Conservation (phyloP, 2,329 filamentous ascomycete species). For the Colletotrichum falcatum region DNA sequence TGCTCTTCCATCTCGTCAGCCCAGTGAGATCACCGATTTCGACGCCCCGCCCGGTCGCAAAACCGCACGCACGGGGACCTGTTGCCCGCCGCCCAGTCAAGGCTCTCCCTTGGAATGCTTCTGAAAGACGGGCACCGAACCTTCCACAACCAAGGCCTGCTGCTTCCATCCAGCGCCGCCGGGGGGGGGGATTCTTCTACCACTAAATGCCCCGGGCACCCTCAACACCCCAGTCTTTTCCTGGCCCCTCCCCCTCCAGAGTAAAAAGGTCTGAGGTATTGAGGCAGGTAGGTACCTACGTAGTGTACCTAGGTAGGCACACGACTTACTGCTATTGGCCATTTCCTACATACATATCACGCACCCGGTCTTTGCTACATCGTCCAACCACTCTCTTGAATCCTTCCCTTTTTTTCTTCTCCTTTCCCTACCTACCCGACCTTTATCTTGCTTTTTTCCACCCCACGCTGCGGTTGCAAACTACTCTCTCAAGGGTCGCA, state of each 20-base stretch:
- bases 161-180: conserved; percentile 36
- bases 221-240: conserved; percentile 23
- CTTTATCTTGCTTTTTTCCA: conserved; percentile 30
- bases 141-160: conserved; percentile 44
- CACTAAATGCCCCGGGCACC: conserved; percentile 11
- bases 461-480: conserved; percentile 39
- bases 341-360: conserved; percentile 40
- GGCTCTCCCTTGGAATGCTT: conserved; percentile 21
- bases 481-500: conserved; percentile 18
- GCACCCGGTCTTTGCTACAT: conserved; percentile 12
- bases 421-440: conserved; percentile 3
- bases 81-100: conserved; percentile 11
- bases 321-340: not conserved
- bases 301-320: not conserved
- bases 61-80: conserved; percentile 30
- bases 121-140: conserved; percentile 41
- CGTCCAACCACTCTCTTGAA: conserved; percentile 29
- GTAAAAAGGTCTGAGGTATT: conserved; percentile 25
- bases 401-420: conserved; percentile 24
- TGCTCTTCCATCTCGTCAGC: conserved; percentile 37
- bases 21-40: conserved; percentile 39
- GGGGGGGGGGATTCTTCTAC: conserved; percentile 20
- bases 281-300: not conserved
- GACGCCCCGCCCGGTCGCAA: conserved; percentile 31
- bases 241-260: conserved; percentile 9